These are phyloP conservation scores for Limnanthes douglasii DNA, from an alignment of 345 rosid genomes.

Conservation along the genomic window DNA sequence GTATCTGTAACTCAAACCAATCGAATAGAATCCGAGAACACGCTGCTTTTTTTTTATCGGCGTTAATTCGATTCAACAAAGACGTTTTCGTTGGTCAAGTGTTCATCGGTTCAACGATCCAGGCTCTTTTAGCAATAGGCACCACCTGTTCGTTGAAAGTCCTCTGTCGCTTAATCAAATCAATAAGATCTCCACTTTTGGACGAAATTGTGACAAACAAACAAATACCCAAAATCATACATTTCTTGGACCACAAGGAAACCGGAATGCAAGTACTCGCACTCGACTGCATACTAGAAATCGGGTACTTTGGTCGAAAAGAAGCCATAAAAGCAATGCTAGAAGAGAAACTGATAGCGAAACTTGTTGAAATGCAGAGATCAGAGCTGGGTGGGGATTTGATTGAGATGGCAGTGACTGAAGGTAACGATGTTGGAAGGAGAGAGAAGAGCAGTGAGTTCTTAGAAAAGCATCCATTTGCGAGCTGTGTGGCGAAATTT, in stretches of 20 bases:
- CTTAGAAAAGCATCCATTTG: constrained; percentile 39
- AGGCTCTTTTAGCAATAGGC: constrained; percentile 24
- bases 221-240: constrained; percentile 26
- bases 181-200: constrained; percentile 44
- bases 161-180: constrained; percentile 23
- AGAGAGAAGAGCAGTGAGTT: constrained; percentile 11
- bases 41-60: constrained; percentile 23
- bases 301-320: constrained; percentile 50
- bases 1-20: constrained; percentile 18
- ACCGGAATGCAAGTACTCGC: constrained; percentile 18
- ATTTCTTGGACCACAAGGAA: constrained; percentile 27
- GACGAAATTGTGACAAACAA: constrained; percentile 38
- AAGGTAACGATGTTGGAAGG: no score
- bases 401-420: constrained; percentile 26
- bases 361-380: constrained; percentile 46
- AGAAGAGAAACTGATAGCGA: constrained; percentile 22
- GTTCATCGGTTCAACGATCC: constrained; percentile 24
- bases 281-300: constrained; percentile 44
- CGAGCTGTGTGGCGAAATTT: constrained; percentile 55
- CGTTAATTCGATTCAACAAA: constrained; percentile 47
- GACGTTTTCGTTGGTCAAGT: constrained; percentile 62
- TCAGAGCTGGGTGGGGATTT: constrained; percentile 42
- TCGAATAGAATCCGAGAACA: constrained; percentile 25
- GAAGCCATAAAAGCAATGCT: constrained; percentile 49
- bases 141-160: constrained; percentile 23